Evolutionary conservation across 495 filamentous ascomycete genomes (phyloP).

Genomic region (Penicillium flavigenum): DNA sequence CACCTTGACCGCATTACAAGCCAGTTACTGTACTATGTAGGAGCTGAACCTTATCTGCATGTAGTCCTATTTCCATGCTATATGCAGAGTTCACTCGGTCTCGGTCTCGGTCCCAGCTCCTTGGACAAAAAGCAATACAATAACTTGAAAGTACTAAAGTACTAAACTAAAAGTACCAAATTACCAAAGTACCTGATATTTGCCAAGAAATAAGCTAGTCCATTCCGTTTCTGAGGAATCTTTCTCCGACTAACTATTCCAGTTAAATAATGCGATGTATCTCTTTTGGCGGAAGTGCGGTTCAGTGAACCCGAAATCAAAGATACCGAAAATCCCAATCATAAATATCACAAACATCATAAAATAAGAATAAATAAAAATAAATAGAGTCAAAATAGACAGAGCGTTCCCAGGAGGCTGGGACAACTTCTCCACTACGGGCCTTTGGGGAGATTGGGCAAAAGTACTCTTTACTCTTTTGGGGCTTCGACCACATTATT

Average conservation of each 20-base stretch:
- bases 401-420: conserved; percentile 22
- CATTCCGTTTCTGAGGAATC: neutral
- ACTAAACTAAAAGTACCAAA: neutral
- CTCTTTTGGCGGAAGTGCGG: neutral
- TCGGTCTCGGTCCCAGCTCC: no score
- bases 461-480: conserved; percentile 7
- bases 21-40: neutral
- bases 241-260: neutral
- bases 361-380: neutral
- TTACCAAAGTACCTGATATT: neutral
- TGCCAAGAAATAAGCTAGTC: neutral
- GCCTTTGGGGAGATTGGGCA: neutral
- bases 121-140: no score
- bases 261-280: neutral
- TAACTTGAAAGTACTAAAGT: no score
- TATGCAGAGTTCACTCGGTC: neutral
- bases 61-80: no score
- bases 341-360: no score
- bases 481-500: neutral
- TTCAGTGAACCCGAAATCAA: neutral
- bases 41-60: neutral
- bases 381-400: neutral
- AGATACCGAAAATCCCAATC: neutral
- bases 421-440: conserved; percentile 24
- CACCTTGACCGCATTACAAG: neutral